These are phyloP conservation scores for Lactarius indigo DNA, from an alignment of 768 basidiomycete species.

Conservation along the genomic window DNA sequence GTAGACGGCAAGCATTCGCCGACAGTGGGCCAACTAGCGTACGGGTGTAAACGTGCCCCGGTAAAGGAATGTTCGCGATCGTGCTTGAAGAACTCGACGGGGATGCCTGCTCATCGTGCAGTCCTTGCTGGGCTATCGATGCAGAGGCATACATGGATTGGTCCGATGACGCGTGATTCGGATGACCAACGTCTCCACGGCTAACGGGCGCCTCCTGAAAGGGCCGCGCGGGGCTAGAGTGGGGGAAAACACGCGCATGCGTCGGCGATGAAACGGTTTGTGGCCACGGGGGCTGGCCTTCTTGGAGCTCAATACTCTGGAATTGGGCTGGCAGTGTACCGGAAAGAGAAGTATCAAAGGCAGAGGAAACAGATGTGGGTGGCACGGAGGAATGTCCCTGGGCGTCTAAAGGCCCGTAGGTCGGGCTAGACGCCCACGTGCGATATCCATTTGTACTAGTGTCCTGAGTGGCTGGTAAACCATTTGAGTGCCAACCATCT, in stretches of 20 bases:
- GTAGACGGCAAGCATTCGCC: conserved; percentile 78
- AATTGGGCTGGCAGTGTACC: conserved; percentile 19
- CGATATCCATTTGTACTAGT: conserved; percentile 24
- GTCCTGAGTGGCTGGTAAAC: conserved; percentile 11
- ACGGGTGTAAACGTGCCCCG: conserved; percentile 74
- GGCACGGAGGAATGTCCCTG: conserved; percentile 17
- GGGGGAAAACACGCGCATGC: conserved; percentile 14
- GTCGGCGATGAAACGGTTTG: conserved; percentile 23
- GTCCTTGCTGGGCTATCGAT: conserved; percentile 26
- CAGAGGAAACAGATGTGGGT: conserved; percentile 12
- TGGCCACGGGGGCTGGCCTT: conserved; percentile 19
- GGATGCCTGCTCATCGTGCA: conserved; percentile 28
- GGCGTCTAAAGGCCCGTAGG: conserved; percentile 18
- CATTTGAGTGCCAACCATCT: conserved; percentile 16
- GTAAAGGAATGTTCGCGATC: conserved; percentile 42
- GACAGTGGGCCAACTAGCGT: conserved; percentile 89
- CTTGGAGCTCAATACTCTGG: conserved; percentile 20
- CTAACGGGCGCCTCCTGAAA: conserved; percentile 8
- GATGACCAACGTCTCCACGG: not conserved
- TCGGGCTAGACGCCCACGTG: conserved; percentile 15
- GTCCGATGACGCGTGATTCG: conserved; percentile 20
- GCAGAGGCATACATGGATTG: conserved; percentile 28
- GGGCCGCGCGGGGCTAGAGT: conserved; percentile 9
- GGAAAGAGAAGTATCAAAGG: conserved; percentile 19
- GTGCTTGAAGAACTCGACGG: conserved; percentile 33